phyloP scores from a whole-genome alignment of 345 rosid species.

The Salix arbutifolia region DNA sequence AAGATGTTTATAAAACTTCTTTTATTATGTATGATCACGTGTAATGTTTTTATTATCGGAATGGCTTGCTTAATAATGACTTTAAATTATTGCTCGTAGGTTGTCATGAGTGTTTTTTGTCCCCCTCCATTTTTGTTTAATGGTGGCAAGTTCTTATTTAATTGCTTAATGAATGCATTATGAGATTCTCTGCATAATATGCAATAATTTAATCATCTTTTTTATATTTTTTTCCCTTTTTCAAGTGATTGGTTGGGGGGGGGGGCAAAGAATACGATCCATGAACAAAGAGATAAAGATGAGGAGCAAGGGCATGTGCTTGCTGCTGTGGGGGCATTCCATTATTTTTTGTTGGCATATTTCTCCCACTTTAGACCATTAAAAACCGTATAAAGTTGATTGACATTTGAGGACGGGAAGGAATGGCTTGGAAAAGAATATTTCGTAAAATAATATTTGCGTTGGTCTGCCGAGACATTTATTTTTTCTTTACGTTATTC shows the following conservation, averaged over 20 bases:
- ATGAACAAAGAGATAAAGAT: conserved; percentile 20
- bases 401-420: not conserved
- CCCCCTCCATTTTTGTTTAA: not conserved
- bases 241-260: conserved; percentile 20
- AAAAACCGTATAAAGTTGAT: not conserved
- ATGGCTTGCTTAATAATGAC: conserved; percentile 21
- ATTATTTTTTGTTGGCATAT: not conserved
- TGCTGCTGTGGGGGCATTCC: conserved; percentile 1
- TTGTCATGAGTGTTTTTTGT: conserved; percentile 1
- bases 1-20: conserved; percentile 18
- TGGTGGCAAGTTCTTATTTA: conserved; percentile 1
- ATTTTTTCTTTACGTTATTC: too few species aligned
- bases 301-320: conserved; percentile 29
- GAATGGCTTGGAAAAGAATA: not conserved
- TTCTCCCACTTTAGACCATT: not conserved
- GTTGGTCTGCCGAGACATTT: too few species aligned
- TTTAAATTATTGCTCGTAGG: not conserved
- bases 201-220: not conserved
- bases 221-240: not conserved
- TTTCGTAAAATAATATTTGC: too few species aligned
- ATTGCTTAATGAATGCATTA: not conserved
- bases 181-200: conserved; percentile 11
- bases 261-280: conserved; percentile 24
- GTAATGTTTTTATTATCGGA: conserved; percentile 7
- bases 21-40: conserved; percentile 4